Evolutionary conservation across 805 yeast species (phyloP).

Genomic region (Debaryomyces maramus): DNA sequence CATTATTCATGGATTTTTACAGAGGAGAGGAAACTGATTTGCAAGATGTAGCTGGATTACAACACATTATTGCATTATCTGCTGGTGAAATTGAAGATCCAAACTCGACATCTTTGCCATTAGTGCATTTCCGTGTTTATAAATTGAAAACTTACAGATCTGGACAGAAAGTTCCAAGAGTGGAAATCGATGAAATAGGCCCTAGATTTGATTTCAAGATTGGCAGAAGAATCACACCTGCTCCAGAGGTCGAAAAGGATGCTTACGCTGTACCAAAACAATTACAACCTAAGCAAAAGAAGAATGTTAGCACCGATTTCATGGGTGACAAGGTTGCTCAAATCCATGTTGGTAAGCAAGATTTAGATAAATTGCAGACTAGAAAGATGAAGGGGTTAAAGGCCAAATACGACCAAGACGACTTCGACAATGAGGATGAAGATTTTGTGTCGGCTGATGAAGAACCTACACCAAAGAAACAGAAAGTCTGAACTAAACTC

Average conservation of each 20-base stretch:
- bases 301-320: conserved; percentile 82
- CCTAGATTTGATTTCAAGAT: conserved; percentile 92
- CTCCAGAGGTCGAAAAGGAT: conserved; percentile 87
- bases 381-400: conserved; percentile 98
- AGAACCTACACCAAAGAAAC: conserved; percentile 33
- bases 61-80: conserved; percentile 81
- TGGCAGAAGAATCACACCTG: conserved; percentile 81
- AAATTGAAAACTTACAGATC: conserved; percentile 77
- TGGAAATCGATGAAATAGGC: conserved; percentile 92
- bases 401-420: conserved; percentile 77
- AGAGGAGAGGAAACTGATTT: conserved; percentile 77
- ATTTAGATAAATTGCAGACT: conserved; percentile 84
- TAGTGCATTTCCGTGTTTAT: conserved; percentile 88
- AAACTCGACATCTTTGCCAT: conserved; percentile 71
- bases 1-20: conserved; percentile 87
- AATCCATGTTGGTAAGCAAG: conserved; percentile 95
- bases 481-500: conserved; percentile 20
- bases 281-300: conserved; percentile 76
- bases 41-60: conserved; percentile 94
- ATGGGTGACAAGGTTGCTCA: conserved; percentile 98
- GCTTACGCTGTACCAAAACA: conserved; percentile 81
- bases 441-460: conserved; percentile 17
- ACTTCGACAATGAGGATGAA: conserved; percentile 53
- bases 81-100: conserved; percentile 75
- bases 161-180: conserved; percentile 88